Evolutionary conservation across 352 stramenopile genomes (phyloP).

Genomic region (Plasmopara viticola): DNA sequence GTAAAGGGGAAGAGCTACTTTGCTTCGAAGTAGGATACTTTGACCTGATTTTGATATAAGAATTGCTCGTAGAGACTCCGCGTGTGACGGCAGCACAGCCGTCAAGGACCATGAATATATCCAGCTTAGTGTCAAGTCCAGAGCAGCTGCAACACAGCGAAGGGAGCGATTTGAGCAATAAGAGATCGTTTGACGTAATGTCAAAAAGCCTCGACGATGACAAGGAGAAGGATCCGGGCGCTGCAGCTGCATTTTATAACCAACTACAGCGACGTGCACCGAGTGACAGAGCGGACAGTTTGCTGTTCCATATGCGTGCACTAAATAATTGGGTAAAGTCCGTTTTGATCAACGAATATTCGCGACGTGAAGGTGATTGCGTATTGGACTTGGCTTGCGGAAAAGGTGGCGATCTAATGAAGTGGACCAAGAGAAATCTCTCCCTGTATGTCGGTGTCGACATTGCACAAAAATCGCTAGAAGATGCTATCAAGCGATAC

Average conservation of each 20-base stretch:
- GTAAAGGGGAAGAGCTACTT: slow-evolving; percentile 10
- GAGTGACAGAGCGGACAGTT: slow-evolving; percentile 77
- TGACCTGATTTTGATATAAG: background rate
- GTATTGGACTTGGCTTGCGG: slow-evolving; percentile 97
- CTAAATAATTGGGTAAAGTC: slow-evolving; percentile 99
- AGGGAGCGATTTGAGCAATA: slow-evolving; percentile 17
- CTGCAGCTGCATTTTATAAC: slow-evolving; percentile 80
- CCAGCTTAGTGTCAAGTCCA: slow-evolving; percentile 41
- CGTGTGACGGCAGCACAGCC: slow-evolving; percentile 2
- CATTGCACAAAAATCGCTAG: slow-evolving; percentile 94
- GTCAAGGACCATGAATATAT: slow-evolving; percentile 44
- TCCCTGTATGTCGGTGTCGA: slow-evolving; percentile 96
- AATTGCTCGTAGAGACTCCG: slow-evolving; percentile 10
- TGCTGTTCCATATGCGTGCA: slow-evolving; percentile 95
- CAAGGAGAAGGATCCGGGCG: slow-evolving; percentile 46
- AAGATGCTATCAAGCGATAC: slow-evolving; percentile 89
- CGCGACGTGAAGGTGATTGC: slow-evolving; percentile 61
- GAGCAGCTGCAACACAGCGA: slow-evolving; percentile 8
- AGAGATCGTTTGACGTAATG: slow-evolving; percentile 53
- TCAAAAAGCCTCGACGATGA: slow-evolving; percentile 27
- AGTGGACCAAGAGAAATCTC: slow-evolving; percentile 92
- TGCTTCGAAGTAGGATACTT: background rate
- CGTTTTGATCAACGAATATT: slow-evolving; percentile 90
- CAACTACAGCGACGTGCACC: slow-evolving; percentile 68
- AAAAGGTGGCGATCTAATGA: slow-evolving; percentile 97